These are phyloP conservation scores for Flaveria ramosissima DNA, from an alignment of 129 eudicot genomes.

Conservation along the genomic window DNA sequence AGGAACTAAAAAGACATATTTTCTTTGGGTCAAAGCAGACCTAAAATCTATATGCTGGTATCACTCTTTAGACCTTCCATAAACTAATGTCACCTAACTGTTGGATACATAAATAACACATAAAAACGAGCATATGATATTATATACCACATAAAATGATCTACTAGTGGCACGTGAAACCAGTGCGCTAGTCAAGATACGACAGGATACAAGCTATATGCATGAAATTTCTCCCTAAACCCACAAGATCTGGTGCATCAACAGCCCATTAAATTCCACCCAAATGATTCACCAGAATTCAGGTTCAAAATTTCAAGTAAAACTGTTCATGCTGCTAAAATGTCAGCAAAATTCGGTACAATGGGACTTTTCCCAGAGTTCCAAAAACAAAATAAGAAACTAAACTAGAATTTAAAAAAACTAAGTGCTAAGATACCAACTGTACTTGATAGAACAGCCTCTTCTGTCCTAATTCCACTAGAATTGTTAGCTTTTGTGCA, in stretches of 20 bases:
- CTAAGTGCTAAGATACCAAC: conserved; percentile 10
- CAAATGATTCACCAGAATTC: conserved; percentile 33
- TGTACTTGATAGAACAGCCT: conserved; percentile 41
- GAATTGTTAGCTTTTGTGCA: conserved; percentile 50
- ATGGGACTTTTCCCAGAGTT: conserved; percentile 35
- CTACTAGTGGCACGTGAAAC: neutral
- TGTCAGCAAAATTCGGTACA: conserved; percentile 23
- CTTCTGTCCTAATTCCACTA: conserved; percentile 37
- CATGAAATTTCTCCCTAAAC: conserved; percentile 28
- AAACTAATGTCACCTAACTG: neutral
- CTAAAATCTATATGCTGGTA: too few species aligned
- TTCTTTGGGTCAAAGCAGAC: too few species aligned
- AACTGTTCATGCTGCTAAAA: conserved; percentile 14
- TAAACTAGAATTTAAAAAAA: conserved; percentile 19
- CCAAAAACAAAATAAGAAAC: conserved; percentile 2
- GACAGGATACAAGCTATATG: conserved; percentile 16
- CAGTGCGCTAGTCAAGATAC: neutral
- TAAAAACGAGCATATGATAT: neutral
- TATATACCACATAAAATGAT: neutral
- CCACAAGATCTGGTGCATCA: conserved; percentile 26
- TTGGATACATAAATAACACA: neutral
- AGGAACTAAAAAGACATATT: too few species aligned
- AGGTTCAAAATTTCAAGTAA: neutral
- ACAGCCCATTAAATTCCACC: conserved; percentile 31
- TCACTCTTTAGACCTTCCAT: too few species aligned